These are phyloP conservation scores for Hexamita inflata DNA, from an alignment of 208 protist genomes.

Conservation along the genomic window DNA sequence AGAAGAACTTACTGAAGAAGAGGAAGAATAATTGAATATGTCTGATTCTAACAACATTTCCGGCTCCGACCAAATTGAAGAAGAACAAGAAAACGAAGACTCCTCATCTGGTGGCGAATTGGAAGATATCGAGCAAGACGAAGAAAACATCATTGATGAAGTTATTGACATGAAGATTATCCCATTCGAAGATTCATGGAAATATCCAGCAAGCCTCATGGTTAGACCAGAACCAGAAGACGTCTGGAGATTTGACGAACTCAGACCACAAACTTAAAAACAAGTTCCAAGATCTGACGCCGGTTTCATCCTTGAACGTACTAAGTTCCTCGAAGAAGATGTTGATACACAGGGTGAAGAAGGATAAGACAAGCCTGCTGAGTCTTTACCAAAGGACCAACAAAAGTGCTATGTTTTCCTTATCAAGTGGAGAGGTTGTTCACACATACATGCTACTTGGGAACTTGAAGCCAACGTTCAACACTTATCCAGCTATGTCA, in stretches of 20 bases:
- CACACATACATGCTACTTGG: constrained; percentile 12
- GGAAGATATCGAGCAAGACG: not conserved
- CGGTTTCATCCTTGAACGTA: not conserved
- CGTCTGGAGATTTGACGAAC: not conserved
- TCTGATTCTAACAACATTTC: not conserved
- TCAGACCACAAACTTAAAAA: not conserved
- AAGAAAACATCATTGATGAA: not conserved
- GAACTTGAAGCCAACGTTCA: not conserved
- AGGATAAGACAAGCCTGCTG: no score
- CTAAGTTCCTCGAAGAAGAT: not conserved
- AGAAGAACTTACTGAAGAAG: no score
- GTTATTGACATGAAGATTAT: not conserved
- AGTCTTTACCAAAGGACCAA: no score
- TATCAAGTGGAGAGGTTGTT: constrained; percentile 5
- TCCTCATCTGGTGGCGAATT: not conserved
- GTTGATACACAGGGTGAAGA: no score
- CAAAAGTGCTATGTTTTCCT: not conserved
- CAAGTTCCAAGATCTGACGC: not conserved
- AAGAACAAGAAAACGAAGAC: not conserved
- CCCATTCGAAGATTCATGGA: not conserved
- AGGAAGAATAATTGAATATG: not conserved
- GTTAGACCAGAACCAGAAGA: not conserved
- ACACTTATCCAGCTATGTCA: not conserved
- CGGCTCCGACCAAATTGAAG: not conserved
- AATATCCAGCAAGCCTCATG: not conserved